phyloP scores from a whole-genome alignment of 495 filamentous ascomycete genomes.

The Neurospora terricola region DNA sequence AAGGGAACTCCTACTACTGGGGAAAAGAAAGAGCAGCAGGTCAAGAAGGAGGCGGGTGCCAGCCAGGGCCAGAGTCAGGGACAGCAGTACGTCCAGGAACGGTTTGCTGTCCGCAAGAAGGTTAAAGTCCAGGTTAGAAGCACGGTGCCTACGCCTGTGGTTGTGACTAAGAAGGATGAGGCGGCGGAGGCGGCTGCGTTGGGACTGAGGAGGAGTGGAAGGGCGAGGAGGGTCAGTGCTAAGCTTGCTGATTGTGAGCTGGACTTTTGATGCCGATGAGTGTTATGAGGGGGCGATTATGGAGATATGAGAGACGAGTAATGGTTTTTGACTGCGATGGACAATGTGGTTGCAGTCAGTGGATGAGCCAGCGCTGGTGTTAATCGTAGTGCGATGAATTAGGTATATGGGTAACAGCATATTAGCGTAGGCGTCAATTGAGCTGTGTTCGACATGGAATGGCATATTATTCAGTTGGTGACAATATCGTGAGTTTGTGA shows the following conservation, averaged over 20 bases:
- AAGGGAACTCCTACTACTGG: not conserved
- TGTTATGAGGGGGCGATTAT: not conserved
- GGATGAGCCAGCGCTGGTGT: not conserved
- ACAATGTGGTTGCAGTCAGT: not conserved
- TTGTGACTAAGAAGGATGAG: not conserved
- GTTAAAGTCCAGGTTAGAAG: not conserved
- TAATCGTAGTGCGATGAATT: not conserved
- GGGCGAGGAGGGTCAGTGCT: slow-evolving; percentile 19
- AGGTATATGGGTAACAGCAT: not conserved
- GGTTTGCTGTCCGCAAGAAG: not conserved
- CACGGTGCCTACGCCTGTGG: not conserved
- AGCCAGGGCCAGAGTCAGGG: not conserved
- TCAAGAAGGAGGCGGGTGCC: not conserved
- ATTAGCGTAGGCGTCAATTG: not conserved
- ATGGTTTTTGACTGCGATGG: not conserved
- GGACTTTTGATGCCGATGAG: not conserved
- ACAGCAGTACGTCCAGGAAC: not conserved
- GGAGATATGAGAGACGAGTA: not conserved
- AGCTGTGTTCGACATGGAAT: not conserved
- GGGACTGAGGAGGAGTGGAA: slow-evolving; percentile 19
- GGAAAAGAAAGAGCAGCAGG: not conserved
- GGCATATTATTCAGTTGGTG: too few relatives aligned
- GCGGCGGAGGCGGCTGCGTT: slow-evolving; percentile 3
- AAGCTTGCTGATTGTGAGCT: slow-evolving; percentile 6
- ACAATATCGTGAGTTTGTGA: not conserved